Conservation (phyloP, 164 flowering plant genomes). For the Cinnamomum chago region DNA sequence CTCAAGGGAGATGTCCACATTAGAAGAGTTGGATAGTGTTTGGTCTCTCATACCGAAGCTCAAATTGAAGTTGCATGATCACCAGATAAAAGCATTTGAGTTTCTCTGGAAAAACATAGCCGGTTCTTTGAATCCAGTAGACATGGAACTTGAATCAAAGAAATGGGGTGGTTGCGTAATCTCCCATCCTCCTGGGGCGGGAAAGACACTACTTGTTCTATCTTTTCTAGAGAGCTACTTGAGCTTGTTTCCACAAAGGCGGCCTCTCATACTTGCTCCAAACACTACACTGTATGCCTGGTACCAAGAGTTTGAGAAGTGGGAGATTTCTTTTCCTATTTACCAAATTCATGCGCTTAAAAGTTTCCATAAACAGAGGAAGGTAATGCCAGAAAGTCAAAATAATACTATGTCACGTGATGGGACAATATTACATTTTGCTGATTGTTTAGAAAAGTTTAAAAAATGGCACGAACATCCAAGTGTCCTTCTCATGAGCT, state of each 20-base stretch:
- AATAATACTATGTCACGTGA: slow-evolving; percentile 33
- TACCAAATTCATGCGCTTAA: slow-evolving; percentile 67
- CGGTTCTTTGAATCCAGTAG: slow-evolving; percentile 61
- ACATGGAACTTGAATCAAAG: slow-evolving; percentile 37
- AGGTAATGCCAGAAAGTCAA: slow-evolving; percentile 15
- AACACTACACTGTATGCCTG: slow-evolving; percentile 87
- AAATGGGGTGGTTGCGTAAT: slow-evolving; percentile 81
- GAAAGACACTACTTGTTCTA: slow-evolving; percentile 81
- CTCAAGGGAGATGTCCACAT: slow-evolving; percentile 3
- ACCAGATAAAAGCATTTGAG: slow-evolving; percentile 87
- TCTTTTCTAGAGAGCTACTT: slow-evolving; percentile 85
- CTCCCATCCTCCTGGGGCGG: slow-evolving; percentile 95
- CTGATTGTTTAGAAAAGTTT: slow-evolving; percentile 80
- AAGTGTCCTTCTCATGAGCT: slow-evolving; percentile 90
- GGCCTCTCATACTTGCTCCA: slow-evolving; percentile 90
- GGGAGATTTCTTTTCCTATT: slow-evolving; percentile 77
- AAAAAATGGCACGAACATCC: slow-evolving; percentile 85
- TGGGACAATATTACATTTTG: slow-evolving; percentile 60
- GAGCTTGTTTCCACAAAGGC: slow-evolving; percentile 69
- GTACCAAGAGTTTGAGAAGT: slow-evolving; percentile 83
- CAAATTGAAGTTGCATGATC: slow-evolving; percentile 47
- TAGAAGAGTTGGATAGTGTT: slow-evolving; percentile 41
- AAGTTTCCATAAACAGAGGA: slow-evolving; percentile 30
- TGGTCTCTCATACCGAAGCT: slow-evolving; percentile 81
- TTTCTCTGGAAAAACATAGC: slow-evolving; percentile 86